A percentile compares a stretch with the other conserved stretches of the same genome.
Conservation (phyloP, 495 filamentous ascomycete species). For the Penicillium egyptiacum region DNA sequence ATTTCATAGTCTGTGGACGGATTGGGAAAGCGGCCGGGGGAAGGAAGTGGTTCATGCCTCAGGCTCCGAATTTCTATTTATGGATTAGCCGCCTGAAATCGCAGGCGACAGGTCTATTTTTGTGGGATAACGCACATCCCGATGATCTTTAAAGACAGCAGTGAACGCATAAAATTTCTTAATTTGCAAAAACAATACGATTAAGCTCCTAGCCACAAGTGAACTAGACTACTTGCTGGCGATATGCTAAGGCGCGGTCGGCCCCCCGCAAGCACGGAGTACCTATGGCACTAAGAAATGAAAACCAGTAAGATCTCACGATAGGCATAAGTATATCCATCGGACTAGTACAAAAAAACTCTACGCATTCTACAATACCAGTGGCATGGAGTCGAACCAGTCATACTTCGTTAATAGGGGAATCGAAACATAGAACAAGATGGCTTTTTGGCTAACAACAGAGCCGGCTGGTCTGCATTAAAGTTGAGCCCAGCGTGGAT, state of each 20-base stretch:
- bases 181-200: not conserved
- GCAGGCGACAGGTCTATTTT: not conserved
- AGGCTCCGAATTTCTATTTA: slow-evolving; percentile 26
- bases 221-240: not conserved
- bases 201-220: not conserved
- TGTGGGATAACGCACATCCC: slow-evolving; percentile 1
- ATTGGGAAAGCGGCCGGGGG: slow-evolving; percentile 29
- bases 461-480: slow-evolving; percentile 45
- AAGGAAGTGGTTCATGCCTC: slow-evolving; percentile 11
- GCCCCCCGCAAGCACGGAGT: not conserved
- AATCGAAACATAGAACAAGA: slow-evolving; percentile 38
- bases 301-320: not conserved
- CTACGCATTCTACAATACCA: slow-evolving; percentile 18
- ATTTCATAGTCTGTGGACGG: slow-evolving; percentile 29
- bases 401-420: slow-evolving; percentile 49
- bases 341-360: not conserved
- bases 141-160: not conserved
- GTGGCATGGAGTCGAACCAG: slow-evolving; percentile 34
- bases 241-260: not conserved
- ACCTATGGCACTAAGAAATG: not conserved
- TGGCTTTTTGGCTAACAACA: slow-evolving; percentile 49
- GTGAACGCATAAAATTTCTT: not conserved
- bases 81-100: slow-evolving; percentile 11
- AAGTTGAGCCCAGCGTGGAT: slow-evolving; percentile 37
- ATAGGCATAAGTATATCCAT: not conserved